A percentile compares a stretch with the other conserved stretches of the same genome.
Conservation (phyloP, 1,284 basidiomycete species). For the Fomes fomentarius region DNA sequence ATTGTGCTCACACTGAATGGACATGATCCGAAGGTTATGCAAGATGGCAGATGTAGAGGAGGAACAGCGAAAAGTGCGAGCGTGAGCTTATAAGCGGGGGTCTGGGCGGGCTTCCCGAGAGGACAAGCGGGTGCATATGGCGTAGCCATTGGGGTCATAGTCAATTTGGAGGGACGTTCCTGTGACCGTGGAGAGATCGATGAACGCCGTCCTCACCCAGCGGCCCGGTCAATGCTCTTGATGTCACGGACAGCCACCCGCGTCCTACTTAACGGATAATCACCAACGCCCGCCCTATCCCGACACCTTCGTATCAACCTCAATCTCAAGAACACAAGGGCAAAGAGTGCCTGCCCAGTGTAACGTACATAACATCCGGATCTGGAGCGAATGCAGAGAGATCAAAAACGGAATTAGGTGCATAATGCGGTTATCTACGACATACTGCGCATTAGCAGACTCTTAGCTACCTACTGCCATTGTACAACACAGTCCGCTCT, state of each 20-base stretch:
- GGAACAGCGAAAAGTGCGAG: neutral
- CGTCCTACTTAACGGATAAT: too few species aligned
- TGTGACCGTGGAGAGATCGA: neutral
- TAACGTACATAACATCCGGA: too few species aligned
- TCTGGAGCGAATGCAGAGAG: too few species aligned
- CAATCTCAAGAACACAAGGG: too few species aligned
- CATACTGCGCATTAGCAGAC: conserved; percentile 19
- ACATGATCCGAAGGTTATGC: conserved; percentile 14
- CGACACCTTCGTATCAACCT: too few species aligned
- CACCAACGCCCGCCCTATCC: too few species aligned
- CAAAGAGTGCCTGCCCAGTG: too few species aligned
- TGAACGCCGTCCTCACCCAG: too few species aligned
- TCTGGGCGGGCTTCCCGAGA: neutral
- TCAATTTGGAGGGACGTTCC: too few species aligned
- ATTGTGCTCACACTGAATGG: conserved; percentile 25
- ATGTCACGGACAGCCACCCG: too few species aligned
- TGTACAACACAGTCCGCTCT: conserved; percentile 11
- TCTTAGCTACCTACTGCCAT: conserved; percentile 22
- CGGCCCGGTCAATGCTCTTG: too few species aligned
- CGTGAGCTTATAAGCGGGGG: neutral
- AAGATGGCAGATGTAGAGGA: neutral
- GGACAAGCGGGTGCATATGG: neutral
- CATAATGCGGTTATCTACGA: conserved; percentile 18
- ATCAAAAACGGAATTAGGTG: conserved; percentile 14
- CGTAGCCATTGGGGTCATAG: too few species aligned